Base-by-base conservation (phyloP, 2,329 filamentous ascomycete genomes). In the Zymoseptoria tritici region DNA sequence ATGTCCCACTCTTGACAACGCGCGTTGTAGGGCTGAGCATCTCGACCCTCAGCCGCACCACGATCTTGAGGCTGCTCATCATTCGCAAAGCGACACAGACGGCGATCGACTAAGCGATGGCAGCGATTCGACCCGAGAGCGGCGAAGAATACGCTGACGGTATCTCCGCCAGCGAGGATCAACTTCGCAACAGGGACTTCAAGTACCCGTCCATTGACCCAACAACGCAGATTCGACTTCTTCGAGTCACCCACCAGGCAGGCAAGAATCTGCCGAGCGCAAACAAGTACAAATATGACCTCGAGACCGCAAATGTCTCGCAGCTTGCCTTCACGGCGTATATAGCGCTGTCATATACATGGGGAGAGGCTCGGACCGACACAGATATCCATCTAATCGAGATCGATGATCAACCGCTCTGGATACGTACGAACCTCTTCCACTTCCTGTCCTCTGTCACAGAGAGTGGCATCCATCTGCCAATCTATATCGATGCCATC, bases 351-450 rank as follows among this genome's bases (percentile, higher is more conserved):
- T 58, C 57, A 4, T 55, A 58, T 52, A 16, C 13, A 16, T 58
- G 31, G 57, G 57, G 57, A 19, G 36, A 55, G 49, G 55, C 55
- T n/a, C 24, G 55, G 20, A 50, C 55, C 55, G 36, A 49, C 13
- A 53, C n/a, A 22, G 20, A 36, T 49, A 26, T 24, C n/a, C 5
- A 19, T 22, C 16, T 11, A 22, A 31, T 24, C 9, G 9, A 55
- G 26, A 11, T 49, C 24, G n/a, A 20, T 52, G 13, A 51, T 16
- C 31, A 46, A 16, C 6, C 36, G 49, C 16, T 16, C 16, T 24
- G 16, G 36, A n/a, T 36, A 29, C 11, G 36, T n/a, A 59, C 22
- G 42, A 54, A 54, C 52, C 36, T 55, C 16, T 58, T 46, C 19
- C 29, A 24, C 9, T 26, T 20, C 9, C 57, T 57, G 4, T 16